These are phyloP conservation scores for Begonia fuchsioides DNA, from an alignment of 306 rosid species.

Conservation along the genomic window DNA sequence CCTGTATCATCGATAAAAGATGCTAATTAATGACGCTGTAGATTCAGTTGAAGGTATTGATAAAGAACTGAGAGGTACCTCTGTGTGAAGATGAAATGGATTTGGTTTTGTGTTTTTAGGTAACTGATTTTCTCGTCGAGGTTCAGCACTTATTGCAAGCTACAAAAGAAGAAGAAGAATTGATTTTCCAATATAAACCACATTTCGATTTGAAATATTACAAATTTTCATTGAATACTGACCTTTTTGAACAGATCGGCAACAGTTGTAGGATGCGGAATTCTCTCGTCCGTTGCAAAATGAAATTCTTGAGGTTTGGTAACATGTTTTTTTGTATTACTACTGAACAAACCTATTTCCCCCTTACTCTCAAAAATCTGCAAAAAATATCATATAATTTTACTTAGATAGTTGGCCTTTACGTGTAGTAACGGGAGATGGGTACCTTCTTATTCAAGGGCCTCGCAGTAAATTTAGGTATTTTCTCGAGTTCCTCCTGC, in stretches of 20 bases:
- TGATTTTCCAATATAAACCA: too few species aligned
- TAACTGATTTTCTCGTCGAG: slow-evolving; percentile 24
- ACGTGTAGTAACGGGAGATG: neutral
- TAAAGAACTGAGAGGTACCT: slow-evolving; percentile 33
- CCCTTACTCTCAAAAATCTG: slow-evolving; percentile 95
- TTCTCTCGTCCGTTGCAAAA: slow-evolving; percentile 83
- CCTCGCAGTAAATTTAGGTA: slow-evolving; percentile 78
- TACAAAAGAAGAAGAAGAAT: slow-evolving; percentile 6
- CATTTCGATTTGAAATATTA: too few species aligned
- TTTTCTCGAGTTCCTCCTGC: slow-evolving; percentile 68
- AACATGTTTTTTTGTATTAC: slow-evolving; percentile 55
- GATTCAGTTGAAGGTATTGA: neutral
- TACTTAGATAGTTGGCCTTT: neutral
- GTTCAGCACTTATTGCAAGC: slow-evolving; percentile 69
- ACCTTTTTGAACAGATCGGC: slow-evolving; percentile 79
- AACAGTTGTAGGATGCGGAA: slow-evolving; percentile 45
- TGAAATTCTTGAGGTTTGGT: slow-evolving; percentile 84
- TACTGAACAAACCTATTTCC: slow-evolving; percentile 65
- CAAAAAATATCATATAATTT: slow-evolving; percentile 7
- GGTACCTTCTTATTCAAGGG: slow-evolving; percentile 88
- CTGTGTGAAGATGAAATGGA: slow-evolving; percentile 84
- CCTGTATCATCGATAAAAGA: slow-evolving; percentile 32
- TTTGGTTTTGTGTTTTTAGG: slow-evolving; percentile 70
- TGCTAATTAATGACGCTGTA: neutral
- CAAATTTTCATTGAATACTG: neutral